Base-by-base conservation (phyloP, 306 rosid genomes). In the Myrica gale region DNA sequence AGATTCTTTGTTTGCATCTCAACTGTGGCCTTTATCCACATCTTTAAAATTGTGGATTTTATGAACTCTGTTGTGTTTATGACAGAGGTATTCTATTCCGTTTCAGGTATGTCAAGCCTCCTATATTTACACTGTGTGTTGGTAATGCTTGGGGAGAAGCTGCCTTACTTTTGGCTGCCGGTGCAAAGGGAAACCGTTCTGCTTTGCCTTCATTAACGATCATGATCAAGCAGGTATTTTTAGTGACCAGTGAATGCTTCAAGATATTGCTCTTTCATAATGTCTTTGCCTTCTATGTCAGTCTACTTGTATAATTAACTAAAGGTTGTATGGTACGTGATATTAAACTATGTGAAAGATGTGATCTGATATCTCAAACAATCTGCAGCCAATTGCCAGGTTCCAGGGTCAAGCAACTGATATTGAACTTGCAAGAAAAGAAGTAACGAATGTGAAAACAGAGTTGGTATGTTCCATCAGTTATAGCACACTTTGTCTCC, bases 61-160 rank as follows among this genome's bases (percentile, higher is more conserved):
- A 65, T 41, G 45, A 43, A n/a, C 48, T 0, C 15, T n/a, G 70
- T 61, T 57, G 51, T 74, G 62, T 77, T 52, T 79, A 47, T 75
- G 69, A 78, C 72, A 56, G 66, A 43, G 67, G 61, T 78, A 43
- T 57, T 58, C 48, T 81, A 43, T 72, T 76, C 61, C 73, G 43
- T 73, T 68, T 69, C 82, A 96, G 99, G 67, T 88, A 88, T 76
- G 92, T 92, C 73, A 90, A 89, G 77, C 89, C 99, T 60, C 93
- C 99, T 20, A 88, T 96, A 80, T 96, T 92, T 79, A 96, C 99
- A 45, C 92, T 96, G 0, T 92, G 98, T 78, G 96, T 96, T 62
- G 99, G 98, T 72, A 96, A 92, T 81, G 98, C 98, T 73, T 96
- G 99, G 99, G 99, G 98, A 78, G 99, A 96, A 90, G 98, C 99